Evolutionary conservation across 73 alveolate genomes (phyloP).

Genomic region (Breviolum minutum): DNA sequence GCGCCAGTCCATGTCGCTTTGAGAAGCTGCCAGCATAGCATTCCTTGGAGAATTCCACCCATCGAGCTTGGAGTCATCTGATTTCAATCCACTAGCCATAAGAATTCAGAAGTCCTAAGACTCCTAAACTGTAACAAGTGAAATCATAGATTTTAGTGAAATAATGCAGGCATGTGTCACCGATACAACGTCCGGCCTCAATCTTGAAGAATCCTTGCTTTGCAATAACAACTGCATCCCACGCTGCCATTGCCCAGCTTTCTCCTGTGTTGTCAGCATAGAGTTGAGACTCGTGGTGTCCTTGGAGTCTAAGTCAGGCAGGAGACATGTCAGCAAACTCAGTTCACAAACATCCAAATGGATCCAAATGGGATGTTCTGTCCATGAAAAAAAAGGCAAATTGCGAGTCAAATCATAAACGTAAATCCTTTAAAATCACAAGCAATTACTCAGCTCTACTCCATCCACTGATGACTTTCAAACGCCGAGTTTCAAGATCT

Average conservation of each 20-base stretch:
- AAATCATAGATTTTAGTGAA: no score
- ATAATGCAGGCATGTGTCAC: not conserved
- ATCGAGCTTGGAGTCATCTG: not conserved
- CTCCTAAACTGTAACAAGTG: no score
- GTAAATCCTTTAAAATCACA: not conserved
- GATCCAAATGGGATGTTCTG: no score
- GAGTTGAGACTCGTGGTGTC: constrained; percentile 46
- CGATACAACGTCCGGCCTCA: constrained; percentile 40
- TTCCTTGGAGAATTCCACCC: constrained; percentile 1
- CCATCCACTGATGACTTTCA: not conserved
- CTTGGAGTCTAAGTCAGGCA: not conserved
- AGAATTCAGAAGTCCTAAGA: not conserved
- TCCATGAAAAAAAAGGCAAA: no score
- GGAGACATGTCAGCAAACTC: no score
- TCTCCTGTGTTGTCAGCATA: constrained; percentile 2
- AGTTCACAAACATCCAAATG: no score
- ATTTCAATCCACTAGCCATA: not conserved
- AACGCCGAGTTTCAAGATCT: not conserved
- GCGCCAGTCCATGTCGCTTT: constrained; percentile 71
- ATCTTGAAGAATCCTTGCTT: not conserved
- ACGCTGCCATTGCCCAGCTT: constrained; percentile 40
- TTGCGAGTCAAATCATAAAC: no score
- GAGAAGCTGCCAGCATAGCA: constrained; percentile 27
- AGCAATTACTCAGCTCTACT: not conserved
- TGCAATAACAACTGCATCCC: constrained; percentile 31